phyloP scores from a whole-genome alignment of 2,329 filamentous ascomycete species.

The Rosellinia necatrix region DNA sequence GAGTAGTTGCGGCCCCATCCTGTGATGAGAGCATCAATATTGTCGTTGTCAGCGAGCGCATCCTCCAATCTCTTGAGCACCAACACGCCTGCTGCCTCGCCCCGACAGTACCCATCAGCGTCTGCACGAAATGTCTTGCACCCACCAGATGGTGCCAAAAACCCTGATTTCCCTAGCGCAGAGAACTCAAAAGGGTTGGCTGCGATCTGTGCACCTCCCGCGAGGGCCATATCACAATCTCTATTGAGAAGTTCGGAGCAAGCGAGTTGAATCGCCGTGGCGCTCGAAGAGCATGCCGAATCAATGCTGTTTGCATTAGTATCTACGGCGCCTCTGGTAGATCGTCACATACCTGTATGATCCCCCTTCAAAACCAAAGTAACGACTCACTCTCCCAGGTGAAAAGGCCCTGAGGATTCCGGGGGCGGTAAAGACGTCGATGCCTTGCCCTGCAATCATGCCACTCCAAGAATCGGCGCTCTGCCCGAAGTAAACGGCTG shows the following conservation, averaged over 20 bases:
- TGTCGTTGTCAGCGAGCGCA: slow-evolving; percentile 51
- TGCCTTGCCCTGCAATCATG: slow-evolving; percentile 32
- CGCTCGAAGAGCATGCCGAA: slow-evolving; percentile 43
- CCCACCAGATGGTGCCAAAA: slow-evolving; percentile 31
- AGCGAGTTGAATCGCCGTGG: slow-evolving; percentile 44
- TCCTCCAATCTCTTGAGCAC: slow-evolving; percentile 38
- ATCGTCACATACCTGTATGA: slow-evolving; percentile 23
- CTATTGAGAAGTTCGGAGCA: slow-evolving; percentile 34
- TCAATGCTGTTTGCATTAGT: slow-evolving; percentile 29
- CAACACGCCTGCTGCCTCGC: slow-evolving; percentile 31
- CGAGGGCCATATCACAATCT: slow-evolving; percentile 35
- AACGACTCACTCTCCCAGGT: slow-evolving; percentile 35
- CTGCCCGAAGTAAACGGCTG: slow-evolving; percentile 46
- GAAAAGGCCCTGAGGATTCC: slow-evolving; percentile 27
- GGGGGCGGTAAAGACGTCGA: slow-evolving; percentile 20
- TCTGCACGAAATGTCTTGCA: slow-evolving; percentile 43
- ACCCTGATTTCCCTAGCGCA: slow-evolving; percentile 25
- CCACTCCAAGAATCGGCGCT: slow-evolving; percentile 44
- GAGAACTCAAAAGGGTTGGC: slow-evolving; percentile 24
- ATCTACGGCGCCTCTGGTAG: neutral
- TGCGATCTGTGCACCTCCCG: slow-evolving; percentile 25
- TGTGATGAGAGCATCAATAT: slow-evolving; percentile 45
- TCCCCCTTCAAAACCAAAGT: slow-evolving; percentile 42
- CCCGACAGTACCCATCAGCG: slow-evolving; percentile 52
- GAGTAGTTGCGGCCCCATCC: slow-evolving; percentile 73